Evolutionary conservation across 371 early-diverging fungal species (phyloP).

Genomic region (Umbelopsis sp.): DNA sequence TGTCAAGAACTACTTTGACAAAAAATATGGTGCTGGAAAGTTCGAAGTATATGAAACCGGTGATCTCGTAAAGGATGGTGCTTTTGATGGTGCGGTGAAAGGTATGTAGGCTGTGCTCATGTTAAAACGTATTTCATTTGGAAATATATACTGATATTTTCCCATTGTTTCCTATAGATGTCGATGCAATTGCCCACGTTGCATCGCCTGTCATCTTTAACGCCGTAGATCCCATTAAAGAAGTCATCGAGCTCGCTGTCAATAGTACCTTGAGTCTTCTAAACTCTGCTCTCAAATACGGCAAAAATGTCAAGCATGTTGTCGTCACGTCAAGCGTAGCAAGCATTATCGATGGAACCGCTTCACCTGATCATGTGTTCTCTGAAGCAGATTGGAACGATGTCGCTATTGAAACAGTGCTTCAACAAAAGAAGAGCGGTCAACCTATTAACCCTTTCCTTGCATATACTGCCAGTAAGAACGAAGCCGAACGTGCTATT

Average conservation of each 20-base stretch:
- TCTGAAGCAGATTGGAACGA: conserved; percentile 13
- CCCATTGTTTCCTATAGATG: background rate
- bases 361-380: background rate
- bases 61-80: conserved; percentile 3
- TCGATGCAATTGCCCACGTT: conserved; percentile 2
- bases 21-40: background rate
- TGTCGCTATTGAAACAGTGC: background rate
- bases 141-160: background rate
- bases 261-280: too few relatives aligned
- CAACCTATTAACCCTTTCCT: background rate
- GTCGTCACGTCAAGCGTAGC: conserved; percentile 13
- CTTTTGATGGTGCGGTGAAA: background rate
- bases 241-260: too few relatives aligned
- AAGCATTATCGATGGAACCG: background rate
- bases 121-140: background rate
- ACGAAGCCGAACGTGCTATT: conserved; percentile 7
- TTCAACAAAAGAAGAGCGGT: background rate
- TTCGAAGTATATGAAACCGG: background rate
- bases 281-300: background rate
- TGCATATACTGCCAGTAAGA: background rate
- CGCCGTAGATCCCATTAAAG: background rate
- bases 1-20: background rate
- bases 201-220: conserved; percentile 2
- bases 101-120: background rate
- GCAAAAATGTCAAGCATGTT: conserved; percentile 16